These are phyloP conservation scores for Neospermospora avenae DNA, from an alignment of 2,329 filamentous ascomycete genomes.

Conservation along the genomic window DNA sequence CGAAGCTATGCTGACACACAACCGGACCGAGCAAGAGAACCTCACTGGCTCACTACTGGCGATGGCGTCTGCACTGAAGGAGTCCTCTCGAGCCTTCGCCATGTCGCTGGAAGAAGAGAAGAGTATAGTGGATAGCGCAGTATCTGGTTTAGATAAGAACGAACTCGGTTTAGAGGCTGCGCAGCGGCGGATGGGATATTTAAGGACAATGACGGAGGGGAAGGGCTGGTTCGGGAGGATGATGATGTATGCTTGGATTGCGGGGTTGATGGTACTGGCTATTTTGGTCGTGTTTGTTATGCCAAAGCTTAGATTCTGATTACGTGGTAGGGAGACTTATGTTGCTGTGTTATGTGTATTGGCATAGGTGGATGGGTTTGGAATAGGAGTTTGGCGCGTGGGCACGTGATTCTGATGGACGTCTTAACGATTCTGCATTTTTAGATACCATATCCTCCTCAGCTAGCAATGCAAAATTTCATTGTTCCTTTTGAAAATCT, in stretches of 20 bases:
- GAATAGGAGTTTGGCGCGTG: background rate
- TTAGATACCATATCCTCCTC: slow-evolving; percentile 6
- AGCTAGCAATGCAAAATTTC: background rate
- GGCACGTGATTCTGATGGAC: background rate
- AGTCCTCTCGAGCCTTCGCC: slow-evolving; percentile 69
- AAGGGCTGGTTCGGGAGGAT: slow-evolving; percentile 83
- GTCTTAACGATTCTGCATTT: slow-evolving; percentile 1
- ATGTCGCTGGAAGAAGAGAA: slow-evolving; percentile 68
- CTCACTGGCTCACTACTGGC: slow-evolving; percentile 77
- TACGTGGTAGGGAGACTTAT: background rate
- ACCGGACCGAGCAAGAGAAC: slow-evolving; percentile 78
- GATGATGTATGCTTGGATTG: slow-evolving; percentile 81
- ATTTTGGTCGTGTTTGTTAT: slow-evolving; percentile 79
- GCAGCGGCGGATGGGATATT: slow-evolving; percentile 69
- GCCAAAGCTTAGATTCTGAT: slow-evolving; percentile 81
- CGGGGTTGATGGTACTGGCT: slow-evolving; percentile 73
- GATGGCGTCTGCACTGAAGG: slow-evolving; percentile 75
- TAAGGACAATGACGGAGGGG: slow-evolving; percentile 81
- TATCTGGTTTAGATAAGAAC: slow-evolving; percentile 73
- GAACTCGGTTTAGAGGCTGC: slow-evolving; percentile 74
- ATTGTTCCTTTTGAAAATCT: background rate
- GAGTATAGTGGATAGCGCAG: slow-evolving; percentile 66
- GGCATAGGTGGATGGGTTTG: background rate
- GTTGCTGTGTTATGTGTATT: background rate
- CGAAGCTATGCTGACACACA: slow-evolving; percentile 71